Base-by-base conservation (phyloP, 345 rosid genomes). In the Acer negundo region DNA sequence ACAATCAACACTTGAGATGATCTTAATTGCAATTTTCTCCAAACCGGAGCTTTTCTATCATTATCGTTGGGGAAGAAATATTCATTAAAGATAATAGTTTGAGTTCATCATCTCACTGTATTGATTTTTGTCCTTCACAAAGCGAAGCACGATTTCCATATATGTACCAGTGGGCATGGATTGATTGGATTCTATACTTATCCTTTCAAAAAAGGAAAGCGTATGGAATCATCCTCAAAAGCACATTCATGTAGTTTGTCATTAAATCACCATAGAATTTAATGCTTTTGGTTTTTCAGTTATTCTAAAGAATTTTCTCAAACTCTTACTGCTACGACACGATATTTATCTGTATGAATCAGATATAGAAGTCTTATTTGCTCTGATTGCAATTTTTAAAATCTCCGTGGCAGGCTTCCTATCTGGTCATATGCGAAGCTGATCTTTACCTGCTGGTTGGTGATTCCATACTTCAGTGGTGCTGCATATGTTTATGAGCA, bases 401-500 rank as follows among this genome's bases (percentile, higher is more conserved):
- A 56, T 17, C 47, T 81, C 35, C 70, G 19, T 55, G 72, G 70
- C 88, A 96, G 99, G 99, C 79, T 96, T 79, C 99, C 98, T 0
- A 77, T 96, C 47, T 96, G 97, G 98, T 84, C 97, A 7, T 90
- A 89, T 74, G 80, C 83, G 2, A 96, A 92, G 92, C 94, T 96
- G 79, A 80, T 92, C 64, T 69, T 92, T 81, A 94, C 97, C 67
- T 92, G 98, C 83, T 96, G 99, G 99, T 85, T 96, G 75, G 99
- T 91, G 56, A 89, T 96, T 40, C 98, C 99, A 0, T 88, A 94
- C 86, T 96, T 96, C 86, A 94, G 91, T 15, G 98, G 99, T 20
- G 98, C 99, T 81, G 91, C 99, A 42, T 91, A 91, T 77, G 97
- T 94, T 23, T 96, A 96, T 73, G 94, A 94, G 73, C 97, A 92